These are phyloP conservation scores for Botrytis sinoallii DNA, from an alignment of 2,329 filamentous ascomycete species.

Conservation along the genomic window DNA sequence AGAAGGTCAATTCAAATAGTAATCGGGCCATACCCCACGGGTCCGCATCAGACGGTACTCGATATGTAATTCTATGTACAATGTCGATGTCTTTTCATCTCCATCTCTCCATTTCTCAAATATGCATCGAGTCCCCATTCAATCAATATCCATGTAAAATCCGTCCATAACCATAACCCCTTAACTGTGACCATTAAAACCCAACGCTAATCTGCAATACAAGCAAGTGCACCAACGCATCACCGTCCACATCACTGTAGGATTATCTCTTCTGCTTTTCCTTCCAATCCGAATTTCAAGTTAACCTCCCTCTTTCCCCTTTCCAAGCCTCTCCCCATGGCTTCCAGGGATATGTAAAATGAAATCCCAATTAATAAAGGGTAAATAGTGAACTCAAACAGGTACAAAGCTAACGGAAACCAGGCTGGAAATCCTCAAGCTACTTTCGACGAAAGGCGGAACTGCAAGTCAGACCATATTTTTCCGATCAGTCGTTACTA, in stretches of 20 bases:
- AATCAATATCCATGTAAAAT: conserved; percentile 15
- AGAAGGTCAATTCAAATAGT: conserved; percentile 12
- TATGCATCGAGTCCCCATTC: conserved; percentile 5
- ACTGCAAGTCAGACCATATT: neutral
- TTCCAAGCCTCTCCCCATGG: neutral
- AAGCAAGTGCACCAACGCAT: conserved; percentile 12
- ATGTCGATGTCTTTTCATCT: conserved; percentile 7
- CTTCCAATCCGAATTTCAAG: neutral
- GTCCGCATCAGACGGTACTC: neutral
- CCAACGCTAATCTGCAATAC: conserved; percentile 15
- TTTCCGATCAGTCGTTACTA: neutral
- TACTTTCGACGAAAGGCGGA: neutral
- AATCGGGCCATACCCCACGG: neutral
- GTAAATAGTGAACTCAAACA: neutral
- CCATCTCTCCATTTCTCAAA: conserved; percentile 9
- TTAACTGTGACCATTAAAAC: conserved; percentile 7
- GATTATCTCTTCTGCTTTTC: conserved; percentile 1
- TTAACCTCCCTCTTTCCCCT: neutral
- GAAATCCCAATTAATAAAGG: neutral
- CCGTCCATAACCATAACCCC: conserved; percentile 4
- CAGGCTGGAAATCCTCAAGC: neutral
- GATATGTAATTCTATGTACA: conserved; percentile 16
- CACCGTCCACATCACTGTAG: neutral
- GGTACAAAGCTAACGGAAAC: neutral
- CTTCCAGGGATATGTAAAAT: conserved; percentile 2